A percentile compares a stretch with the other conserved stretches of the same genome.
These are phyloP conservation scores for Phlebiopsis flavidoalba DNA, from an alignment of 768 basidiomycete species.

Conservation along the genomic window DNA sequence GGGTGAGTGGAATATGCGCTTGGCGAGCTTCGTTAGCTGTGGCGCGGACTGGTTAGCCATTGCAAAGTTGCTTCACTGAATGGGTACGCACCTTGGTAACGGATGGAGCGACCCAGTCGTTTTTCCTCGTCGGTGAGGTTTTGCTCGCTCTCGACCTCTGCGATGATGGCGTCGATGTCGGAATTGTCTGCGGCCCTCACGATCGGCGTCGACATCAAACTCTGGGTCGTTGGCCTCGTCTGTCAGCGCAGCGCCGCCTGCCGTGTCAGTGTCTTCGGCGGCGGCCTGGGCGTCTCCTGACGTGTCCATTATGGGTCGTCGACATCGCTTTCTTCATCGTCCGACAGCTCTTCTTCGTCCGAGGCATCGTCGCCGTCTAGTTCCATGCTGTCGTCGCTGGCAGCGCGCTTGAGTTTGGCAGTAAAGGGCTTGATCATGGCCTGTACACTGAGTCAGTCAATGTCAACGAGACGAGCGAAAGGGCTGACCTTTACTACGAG, in stretches of 20 bases:
- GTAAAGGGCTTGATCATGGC: neutral
- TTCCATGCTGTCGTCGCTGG: neutral
- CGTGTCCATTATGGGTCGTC: neutral
- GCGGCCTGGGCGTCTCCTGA: neutral
- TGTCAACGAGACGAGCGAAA: neutral
- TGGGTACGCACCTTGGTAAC: conserved; percentile 7
- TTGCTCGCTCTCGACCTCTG: conserved; percentile 8
- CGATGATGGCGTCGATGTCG: conserved; percentile 19
- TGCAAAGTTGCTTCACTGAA: neutral
- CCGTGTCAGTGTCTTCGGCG: neutral
- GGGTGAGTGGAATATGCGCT: conserved; percentile 11
- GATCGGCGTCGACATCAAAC: neutral
- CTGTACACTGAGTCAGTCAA: neutral
- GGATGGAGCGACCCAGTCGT: conserved; percentile 1
- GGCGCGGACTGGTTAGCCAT: conserved; percentile 4
- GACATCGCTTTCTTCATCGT: neutral
- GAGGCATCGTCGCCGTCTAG: too few species aligned
- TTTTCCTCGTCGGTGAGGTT: conserved; percentile 5
- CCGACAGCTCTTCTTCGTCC: too few species aligned
- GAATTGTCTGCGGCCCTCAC: conserved; percentile 4
- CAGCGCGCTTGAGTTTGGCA: neutral
- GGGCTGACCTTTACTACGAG: conserved; percentile 26
- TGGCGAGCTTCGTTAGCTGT: conserved; percentile 11
- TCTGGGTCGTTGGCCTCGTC: neutral
- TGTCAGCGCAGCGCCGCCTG: neutral